Evolutionary conservation across 169 alveolate genomes (phyloP).

Genomic region (Eimeria maxima): DNA sequence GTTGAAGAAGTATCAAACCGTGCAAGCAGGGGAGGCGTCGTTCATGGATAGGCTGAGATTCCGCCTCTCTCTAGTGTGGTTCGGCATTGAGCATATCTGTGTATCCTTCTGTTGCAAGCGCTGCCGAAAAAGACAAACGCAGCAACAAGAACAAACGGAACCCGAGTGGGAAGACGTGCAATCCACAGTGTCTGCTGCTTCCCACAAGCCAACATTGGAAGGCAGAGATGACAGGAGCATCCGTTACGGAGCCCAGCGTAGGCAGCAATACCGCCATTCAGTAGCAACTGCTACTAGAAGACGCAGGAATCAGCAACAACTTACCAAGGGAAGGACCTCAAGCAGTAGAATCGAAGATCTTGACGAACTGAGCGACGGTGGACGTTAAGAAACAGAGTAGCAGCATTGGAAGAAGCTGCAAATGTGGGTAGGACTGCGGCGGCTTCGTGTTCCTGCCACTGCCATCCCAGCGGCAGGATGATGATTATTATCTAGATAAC

Average conservation of each 20-base stretch:
- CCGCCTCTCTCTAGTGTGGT: constrained; percentile 31
- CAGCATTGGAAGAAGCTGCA: neutral
- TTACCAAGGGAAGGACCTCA: neutral
- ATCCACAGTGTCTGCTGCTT: neutral
- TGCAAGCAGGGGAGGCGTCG: constrained; percentile 25
- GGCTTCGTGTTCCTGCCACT: neutral
- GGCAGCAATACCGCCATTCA: constrained; percentile 45
- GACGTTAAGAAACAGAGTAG: neutral
- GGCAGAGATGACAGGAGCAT: neutral
- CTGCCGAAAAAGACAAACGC: neutral
- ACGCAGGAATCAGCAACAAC: constrained; percentile 18
- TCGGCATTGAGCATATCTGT: constrained; percentile 47
- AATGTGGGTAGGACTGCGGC: neutral
- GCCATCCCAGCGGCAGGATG: neutral
- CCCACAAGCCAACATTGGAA: neutral
- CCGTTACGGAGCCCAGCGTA: neutral
- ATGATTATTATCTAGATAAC: neutral
- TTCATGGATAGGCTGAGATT: constrained; percentile 37
- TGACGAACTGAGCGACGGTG: neutral
- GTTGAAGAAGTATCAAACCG: neutral
- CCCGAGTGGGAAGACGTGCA: constrained; percentile 18
- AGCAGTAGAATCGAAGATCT: constrained; percentile 44
- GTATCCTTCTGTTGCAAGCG: neutral
- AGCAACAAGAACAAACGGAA: neutral
- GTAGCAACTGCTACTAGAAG: constrained; percentile 46